A percentile compares a stretch with the other conserved stretches of the same genome.
phyloP scores from a whole-genome alignment of 140 eudicot species.

The Stevia rebaudiana region DNA sequence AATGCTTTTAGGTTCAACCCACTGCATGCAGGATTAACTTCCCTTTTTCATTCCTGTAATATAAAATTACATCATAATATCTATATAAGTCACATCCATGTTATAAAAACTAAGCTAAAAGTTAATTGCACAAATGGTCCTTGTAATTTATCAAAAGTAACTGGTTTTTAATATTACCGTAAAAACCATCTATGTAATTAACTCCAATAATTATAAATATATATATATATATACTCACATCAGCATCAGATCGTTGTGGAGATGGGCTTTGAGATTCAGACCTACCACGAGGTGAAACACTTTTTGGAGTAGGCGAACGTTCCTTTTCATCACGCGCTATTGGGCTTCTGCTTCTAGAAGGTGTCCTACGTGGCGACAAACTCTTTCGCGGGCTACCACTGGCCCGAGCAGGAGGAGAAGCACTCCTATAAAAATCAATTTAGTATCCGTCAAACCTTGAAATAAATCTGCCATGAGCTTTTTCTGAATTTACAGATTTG shows the following conservation, averaged over 20 bases:
- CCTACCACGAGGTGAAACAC: slow-evolving; percentile 72
- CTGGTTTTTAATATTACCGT: too few relatives aligned
- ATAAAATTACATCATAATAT: background rate
- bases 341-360: slow-evolving; percentile 67
- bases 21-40: slow-evolving; percentile 6
- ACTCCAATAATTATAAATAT: too few relatives aligned
- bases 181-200: too few relatives aligned
- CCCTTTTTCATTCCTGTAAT: slow-evolving; percentile 44
- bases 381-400: slow-evolving; percentile 74
- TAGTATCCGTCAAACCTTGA: slow-evolving; percentile 2
- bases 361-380: slow-evolving; percentile 56
- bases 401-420: slow-evolving; percentile 52
- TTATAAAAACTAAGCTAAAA: too few relatives aligned
- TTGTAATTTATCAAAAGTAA: too few relatives aligned
- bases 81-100: background rate
- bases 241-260: slow-evolving; percentile 78
- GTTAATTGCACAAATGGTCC: too few relatives aligned
- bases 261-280: slow-evolving; percentile 75
- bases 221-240: slow-evolving; percentile 40
- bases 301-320: slow-evolving; percentile 58
- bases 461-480: background rate
- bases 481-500: background rate
- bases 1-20: slow-evolving; percentile 15
- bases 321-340: slow-evolving; percentile 40
- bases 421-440: slow-evolving; percentile 33